These are phyloP conservation scores for Xerocomellus dryophilus DNA, from an alignment of 768 basidiomycete genomes.

Conservation along the genomic window DNA sequence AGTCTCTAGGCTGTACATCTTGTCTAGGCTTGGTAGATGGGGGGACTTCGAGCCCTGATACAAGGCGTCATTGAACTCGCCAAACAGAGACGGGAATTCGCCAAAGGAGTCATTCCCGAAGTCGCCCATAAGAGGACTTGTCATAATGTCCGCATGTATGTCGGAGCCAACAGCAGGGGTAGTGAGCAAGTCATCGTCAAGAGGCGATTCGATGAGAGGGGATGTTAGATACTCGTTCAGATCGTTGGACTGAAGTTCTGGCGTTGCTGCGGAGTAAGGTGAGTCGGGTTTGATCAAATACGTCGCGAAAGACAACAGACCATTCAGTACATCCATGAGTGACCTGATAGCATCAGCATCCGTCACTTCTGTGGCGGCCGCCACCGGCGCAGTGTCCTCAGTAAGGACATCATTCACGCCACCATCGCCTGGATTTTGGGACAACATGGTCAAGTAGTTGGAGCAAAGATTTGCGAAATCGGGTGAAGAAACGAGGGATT, in stretches of 20 bases:
- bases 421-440: slow-evolving; percentile 44
- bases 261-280: slow-evolving; percentile 22
- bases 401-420: slow-evolving; percentile 33
- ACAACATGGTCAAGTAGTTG: slow-evolving; percentile 70
- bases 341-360: slow-evolving; percentile 36
- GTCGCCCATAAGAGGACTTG: slow-evolving; percentile 41
- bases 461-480: slow-evolving; percentile 49
- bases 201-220: slow-evolving; percentile 46
- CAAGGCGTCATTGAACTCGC: slow-evolving; percentile 12
- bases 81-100: slow-evolving; percentile 35
- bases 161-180: slow-evolving; percentile 42
- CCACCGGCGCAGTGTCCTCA: slow-evolving; percentile 26
- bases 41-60: slow-evolving; percentile 19
- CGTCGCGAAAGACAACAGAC: slow-evolving; percentile 18
- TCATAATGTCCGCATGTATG: slow-evolving; percentile 38
- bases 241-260: slow-evolving; percentile 38
- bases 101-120: slow-evolving; percentile 33
- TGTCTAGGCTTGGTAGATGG: slow-evolving; percentile 30
- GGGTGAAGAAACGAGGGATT: slow-evolving; percentile 27
- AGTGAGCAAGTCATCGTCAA: slow-evolving; percentile 43
- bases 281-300: background rate
- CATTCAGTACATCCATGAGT: slow-evolving; percentile 39
- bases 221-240: slow-evolving; percentile 46
- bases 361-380: slow-evolving; percentile 20
- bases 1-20: slow-evolving; percentile 45